Evolutionary conservation across 768 basidiomycete species (phyloP), one percentile per base, ranked within the genome.

Genomic region (Russula emetica): DNA sequence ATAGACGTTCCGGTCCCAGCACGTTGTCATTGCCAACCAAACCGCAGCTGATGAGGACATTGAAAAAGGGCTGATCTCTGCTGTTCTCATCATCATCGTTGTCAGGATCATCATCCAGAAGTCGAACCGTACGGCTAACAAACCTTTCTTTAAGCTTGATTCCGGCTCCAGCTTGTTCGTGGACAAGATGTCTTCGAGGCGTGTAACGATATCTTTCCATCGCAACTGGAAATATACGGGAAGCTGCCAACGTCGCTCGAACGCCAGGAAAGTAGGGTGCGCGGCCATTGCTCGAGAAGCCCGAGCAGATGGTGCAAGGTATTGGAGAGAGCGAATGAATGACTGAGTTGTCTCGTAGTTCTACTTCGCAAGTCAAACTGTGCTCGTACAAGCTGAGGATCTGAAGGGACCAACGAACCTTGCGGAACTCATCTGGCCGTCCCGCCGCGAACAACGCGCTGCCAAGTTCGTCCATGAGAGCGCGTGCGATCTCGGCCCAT

Each of bases 171-270:
- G 71, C 49, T 74, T 74, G 26, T 77, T 74, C 22, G 71, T 70
- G 20, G 74, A 71, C 16, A 98, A 75, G 2, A 77, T 74, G 14
- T 87, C 86, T 75, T 99, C 97, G 18, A 97, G 76, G 55, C 78
- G 80, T 0, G 81, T 76, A 0, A 94, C 85, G 57, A 96, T 90
- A 71, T 97, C 96, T 75, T 97, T 97, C 93, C 95, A 96, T 50
- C 96, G 83, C 64, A 99, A 78, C 71, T 99, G 97, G 73, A 96
- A 98, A 72, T 98, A 98, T 10, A 98, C 90, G 1, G 93, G 91
- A 3, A 99, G 81, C 72, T 98, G 97, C 95, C 97, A 99, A 40
- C 94, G 83, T 64, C 83, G 81, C 71, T 89, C 84, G 71, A 98
- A 97, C 1, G 85, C 74, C 26, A 71, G 67, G 72, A 87, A 96